These are phyloP conservation scores for Aspergillus sp. DNA, from an alignment of 2,329 filamentous ascomycete species.

Conservation along the genomic window DNA sequence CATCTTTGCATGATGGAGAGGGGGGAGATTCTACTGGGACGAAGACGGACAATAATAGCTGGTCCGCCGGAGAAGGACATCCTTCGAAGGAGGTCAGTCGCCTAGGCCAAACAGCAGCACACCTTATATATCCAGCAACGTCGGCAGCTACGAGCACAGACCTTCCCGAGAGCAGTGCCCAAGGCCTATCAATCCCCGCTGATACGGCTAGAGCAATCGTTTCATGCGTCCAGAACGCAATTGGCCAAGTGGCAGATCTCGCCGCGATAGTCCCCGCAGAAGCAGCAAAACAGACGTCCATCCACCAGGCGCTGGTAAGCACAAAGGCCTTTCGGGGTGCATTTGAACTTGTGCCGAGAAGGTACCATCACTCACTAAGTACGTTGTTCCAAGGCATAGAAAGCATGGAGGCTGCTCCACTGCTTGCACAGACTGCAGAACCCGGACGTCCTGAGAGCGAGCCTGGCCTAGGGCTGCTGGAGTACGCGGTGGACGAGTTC, in stretches of 20 bases:
- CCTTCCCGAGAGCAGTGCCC: background rate
- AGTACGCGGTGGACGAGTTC: background rate
- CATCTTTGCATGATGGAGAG: background rate
- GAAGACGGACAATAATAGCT: no score
- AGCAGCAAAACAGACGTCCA: background rate
- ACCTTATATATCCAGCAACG: background rate
- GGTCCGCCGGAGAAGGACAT: background rate
- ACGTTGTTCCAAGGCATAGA: background rate
- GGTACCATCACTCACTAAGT: background rate
- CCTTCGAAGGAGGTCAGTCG: background rate
- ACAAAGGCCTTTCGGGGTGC: background rate
- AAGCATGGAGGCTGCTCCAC: background rate
- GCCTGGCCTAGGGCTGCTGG: background rate
- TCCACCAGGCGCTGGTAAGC: background rate
- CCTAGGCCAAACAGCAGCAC: background rate
- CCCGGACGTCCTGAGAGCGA: background rate
- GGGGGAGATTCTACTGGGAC: background rate
- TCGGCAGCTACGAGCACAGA: background rate
- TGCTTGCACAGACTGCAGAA: background rate
- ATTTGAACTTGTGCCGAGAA: background rate
- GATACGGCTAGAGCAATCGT: background rate
- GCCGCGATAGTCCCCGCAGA: background rate
- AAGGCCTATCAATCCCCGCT: background rate
- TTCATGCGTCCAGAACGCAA: background rate
- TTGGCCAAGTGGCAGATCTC: background rate